Percentiles rank a stretch among this genome's conserved stretches.
These are phyloP conservation scores for Fusarium albosuccineum DNA, from an alignment of 2,329 filamentous ascomycete genomes.

Conservation along the genomic window DNA sequence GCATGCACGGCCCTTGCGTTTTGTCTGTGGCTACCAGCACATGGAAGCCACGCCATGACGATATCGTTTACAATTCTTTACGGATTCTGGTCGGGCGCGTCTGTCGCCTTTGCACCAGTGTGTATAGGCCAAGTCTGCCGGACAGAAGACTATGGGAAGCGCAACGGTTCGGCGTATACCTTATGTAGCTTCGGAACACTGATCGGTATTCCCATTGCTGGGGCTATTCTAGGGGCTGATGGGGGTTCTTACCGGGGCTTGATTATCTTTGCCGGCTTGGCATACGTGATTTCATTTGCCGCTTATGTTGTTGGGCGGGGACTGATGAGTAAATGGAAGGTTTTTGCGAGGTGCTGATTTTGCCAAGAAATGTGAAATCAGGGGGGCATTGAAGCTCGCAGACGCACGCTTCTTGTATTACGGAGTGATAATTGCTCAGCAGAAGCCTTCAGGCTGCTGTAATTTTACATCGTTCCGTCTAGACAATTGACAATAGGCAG, in stretches of 20 bases:
- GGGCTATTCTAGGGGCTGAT: constrained; percentile 9
- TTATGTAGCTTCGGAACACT: constrained; percentile 4
- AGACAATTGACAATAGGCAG: too few relatives aligned
- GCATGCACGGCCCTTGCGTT: constrained; percentile 2
- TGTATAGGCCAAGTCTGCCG: constrained; percentile 1
- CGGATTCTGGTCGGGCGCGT: constrained; percentile 7
- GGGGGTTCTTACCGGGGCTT: constrained; percentile 8
- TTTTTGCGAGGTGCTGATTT: too few relatives aligned
- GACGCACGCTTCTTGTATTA: too few relatives aligned
- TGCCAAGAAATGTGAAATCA: too few relatives aligned
- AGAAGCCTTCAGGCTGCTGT: too few relatives aligned
- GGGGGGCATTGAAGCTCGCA: too few relatives aligned
- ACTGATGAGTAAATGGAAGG: background rate
- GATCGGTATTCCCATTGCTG: constrained; percentile 11
- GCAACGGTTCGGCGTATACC: constrained; percentile 4
- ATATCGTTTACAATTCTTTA: constrained; percentile 1
- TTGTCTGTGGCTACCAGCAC: background rate
- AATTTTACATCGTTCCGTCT: too few relatives aligned
- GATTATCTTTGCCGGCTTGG: constrained; percentile 10
- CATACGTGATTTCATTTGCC: constrained; percentile 2
- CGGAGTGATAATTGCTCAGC: too few relatives aligned
- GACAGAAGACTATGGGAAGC: constrained; percentile 3
- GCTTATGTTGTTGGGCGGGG: constrained; percentile 9
- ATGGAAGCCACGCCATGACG: background rate
- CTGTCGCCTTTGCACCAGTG: background rate